Evolutionary conservation across 805 yeast genomes (phyloP), one percentile per base, ranked within the genome.

Genomic region (Lipomyces orientalis): DNA sequence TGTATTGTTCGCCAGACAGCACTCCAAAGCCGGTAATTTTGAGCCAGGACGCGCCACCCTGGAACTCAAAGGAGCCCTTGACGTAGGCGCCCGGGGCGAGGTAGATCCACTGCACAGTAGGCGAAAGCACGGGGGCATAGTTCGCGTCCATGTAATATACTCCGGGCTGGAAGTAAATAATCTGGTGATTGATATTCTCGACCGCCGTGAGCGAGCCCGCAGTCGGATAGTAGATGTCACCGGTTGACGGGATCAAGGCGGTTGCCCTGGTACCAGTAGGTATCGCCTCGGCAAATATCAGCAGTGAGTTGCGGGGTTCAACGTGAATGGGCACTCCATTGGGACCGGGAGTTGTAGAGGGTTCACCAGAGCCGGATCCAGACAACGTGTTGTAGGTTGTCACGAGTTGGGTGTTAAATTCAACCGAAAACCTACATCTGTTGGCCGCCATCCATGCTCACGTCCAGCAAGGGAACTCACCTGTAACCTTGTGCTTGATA

Each of bases 221-320:
- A 39, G 49, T 16, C 49, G 49, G 49, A 39, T 39, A 39, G 31
- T 51, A 51, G 25, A 51, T 51, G 54, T 51, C 54, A 6, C 54
- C 54, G 31, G 4, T 9, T 1, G 54, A 51, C 1, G 54, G 54
- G 10, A 39, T 14, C 46, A 39, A 39, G 3, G 4, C 46, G 1
- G 46, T 51, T 8, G 31, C 31, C 31, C 4, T 9, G 16, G 12
- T 51, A 19, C 54, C 54, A 19, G 54, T 51, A 25, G 54, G 25
- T 51, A 51, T 1, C 31, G 54, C 54, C 54, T 51, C 54, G 2
- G 54, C 54, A 51, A 51, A 51, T 51, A 51, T 51, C 54, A 51
- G 2, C 31, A 51, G 54, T 25, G 54, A n/a, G 10, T 51, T 51
- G 12, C 54, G 54, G 7, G 54, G 54, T 4, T 51, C 54, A 1